Percentiles rank a stretch among this genome's conserved stretches.
Conservation (phyloP, 2,329 filamentous ascomycete species). For the Domatiomyces globalis region DNA sequence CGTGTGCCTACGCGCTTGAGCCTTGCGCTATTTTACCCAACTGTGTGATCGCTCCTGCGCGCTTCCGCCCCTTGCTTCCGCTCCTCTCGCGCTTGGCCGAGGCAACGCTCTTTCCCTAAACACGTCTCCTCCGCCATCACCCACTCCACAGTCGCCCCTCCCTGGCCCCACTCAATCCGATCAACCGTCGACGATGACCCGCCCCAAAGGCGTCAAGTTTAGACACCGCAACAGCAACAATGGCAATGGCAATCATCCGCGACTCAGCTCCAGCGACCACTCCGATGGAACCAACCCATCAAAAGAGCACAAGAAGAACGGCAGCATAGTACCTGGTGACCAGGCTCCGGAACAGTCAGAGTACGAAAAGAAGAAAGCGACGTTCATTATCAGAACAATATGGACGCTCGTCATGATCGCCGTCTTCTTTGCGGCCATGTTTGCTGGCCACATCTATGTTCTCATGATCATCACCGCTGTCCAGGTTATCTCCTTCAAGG, state of each 20-base stretch:
- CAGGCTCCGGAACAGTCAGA: slow-evolving; percentile 43
- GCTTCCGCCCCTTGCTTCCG: slow-evolving; percentile 3
- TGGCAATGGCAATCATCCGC: slow-evolving; percentile 33
- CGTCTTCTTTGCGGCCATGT: slow-evolving; percentile 79
- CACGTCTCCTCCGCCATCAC: neutral
- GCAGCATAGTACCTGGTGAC: slow-evolving; percentile 16
- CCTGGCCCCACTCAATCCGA: neutral
- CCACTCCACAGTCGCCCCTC: neutral
- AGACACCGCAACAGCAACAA: slow-evolving; percentile 31
- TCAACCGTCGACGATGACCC: slow-evolving; percentile 29
- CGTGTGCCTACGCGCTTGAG: neutral
- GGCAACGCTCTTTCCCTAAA: neutral
- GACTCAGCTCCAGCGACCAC: slow-evolving; percentile 31
- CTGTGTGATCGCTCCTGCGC: slow-evolving; percentile 1
- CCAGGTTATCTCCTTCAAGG: slow-evolving; percentile 96
- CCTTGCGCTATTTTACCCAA: too few species aligned
- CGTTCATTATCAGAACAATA: slow-evolving; percentile 90
- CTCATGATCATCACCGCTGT: slow-evolving; percentile 83
- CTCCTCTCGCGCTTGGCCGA: neutral
- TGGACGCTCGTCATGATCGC: slow-evolving; percentile 98
- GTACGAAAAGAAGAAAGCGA: slow-evolving; percentile 97
- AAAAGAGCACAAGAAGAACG: slow-evolving; percentile 21
- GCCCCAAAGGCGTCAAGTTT: slow-evolving; percentile 47
- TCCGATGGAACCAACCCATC: slow-evolving; percentile 11
- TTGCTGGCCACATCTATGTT: slow-evolving; percentile 95